Percentiles rank a stretch among this genome's conserved stretches.
Evolutionary conservation across 768 basidiomycete species (phyloP).

Genomic region (Dioszegia aurantiaca): DNA sequence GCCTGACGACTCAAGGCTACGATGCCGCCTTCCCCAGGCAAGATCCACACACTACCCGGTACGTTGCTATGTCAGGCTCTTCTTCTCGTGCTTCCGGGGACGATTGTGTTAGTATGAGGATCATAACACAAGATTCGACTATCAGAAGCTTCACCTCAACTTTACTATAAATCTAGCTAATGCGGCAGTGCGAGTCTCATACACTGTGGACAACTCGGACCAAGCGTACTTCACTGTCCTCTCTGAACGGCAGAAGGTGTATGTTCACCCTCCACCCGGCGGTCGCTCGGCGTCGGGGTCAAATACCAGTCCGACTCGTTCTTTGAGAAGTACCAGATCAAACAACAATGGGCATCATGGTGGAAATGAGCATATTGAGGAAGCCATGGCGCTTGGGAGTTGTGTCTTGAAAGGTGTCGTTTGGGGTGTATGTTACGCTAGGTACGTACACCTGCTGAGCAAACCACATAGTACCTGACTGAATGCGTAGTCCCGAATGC

Average conservation of each 20-base stretch:
- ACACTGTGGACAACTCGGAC: slow-evolving; percentile 31
- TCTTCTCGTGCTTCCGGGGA: background rate
- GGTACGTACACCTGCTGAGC: slow-evolving; percentile 19
- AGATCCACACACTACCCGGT: slow-evolving; percentile 43
- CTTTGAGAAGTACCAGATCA: background rate
- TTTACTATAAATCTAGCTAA: too few relatives aligned
- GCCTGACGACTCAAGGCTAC: background rate
- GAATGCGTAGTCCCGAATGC: slow-evolving; percentile 38
- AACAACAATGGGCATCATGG: background rate
- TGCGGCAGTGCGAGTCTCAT: slow-evolving; percentile 48
- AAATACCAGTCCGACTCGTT: background rate
- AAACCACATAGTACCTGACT: background rate
- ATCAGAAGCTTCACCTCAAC: too few relatives aligned
- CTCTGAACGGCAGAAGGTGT: slow-evolving; percentile 37
- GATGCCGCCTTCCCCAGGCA: slow-evolving; percentile 46
- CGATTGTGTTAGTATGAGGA: too few relatives aligned
- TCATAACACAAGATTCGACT: too few relatives aligned
- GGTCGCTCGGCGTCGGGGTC: background rate
- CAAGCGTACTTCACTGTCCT: slow-evolving; percentile 43
- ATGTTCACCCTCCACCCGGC: slow-evolving; percentile 29
- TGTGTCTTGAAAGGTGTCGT: slow-evolving; percentile 37
- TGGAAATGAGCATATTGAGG: background rate
- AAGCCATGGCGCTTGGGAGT: slow-evolving; percentile 23
- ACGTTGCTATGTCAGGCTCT: background rate
- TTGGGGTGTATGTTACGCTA: slow-evolving; percentile 44